Evolutionary conservation across 441 rosid genomes (phyloP).

Genomic region (Manihot esculenta): DNA sequence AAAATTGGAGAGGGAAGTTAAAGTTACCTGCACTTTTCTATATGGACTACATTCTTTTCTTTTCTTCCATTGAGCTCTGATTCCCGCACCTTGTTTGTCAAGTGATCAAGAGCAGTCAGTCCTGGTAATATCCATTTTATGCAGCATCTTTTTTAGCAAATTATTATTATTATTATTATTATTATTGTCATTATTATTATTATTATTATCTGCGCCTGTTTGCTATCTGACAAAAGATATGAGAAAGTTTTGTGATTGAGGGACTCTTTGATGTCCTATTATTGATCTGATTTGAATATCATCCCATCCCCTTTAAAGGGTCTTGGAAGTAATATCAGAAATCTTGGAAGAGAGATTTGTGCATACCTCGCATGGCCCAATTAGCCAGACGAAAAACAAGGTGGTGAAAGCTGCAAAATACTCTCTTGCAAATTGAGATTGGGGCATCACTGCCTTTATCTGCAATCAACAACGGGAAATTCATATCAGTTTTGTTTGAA

Average conservation of each 20-base stretch:
- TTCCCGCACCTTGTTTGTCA: constrained; percentile 62
- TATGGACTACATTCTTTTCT: constrained; percentile 82
- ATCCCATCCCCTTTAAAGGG: no score
- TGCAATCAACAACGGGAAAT: constrained; percentile 25
- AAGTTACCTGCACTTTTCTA: constrained; percentile 85
- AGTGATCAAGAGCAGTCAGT: constrained; percentile 6
- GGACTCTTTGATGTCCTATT: no score
- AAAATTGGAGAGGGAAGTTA: constrained; percentile 16
- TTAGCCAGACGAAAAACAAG: constrained; percentile 76
- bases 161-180: background rate
- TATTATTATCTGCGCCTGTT: background rate
- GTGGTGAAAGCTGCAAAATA: constrained; percentile 82
- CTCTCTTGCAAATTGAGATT: constrained; percentile 66
- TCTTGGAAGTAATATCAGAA: no score
- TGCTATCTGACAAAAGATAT: background rate
- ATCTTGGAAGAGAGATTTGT: background rate
- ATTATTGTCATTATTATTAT: background rate
- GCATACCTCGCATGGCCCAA: constrained; percentile 81
- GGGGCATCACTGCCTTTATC: constrained; percentile 62
- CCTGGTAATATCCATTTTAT: constrained; percentile 4
- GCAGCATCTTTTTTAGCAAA: background rate
- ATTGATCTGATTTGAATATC: no score
- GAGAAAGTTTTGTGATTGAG: no score
- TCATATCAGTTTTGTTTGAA: no score
- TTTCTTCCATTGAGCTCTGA: constrained; percentile 68